phyloP scores from a whole-genome alignment of 2,329 filamentous ascomycete genomes.

The Beauveria sp. region DNA sequence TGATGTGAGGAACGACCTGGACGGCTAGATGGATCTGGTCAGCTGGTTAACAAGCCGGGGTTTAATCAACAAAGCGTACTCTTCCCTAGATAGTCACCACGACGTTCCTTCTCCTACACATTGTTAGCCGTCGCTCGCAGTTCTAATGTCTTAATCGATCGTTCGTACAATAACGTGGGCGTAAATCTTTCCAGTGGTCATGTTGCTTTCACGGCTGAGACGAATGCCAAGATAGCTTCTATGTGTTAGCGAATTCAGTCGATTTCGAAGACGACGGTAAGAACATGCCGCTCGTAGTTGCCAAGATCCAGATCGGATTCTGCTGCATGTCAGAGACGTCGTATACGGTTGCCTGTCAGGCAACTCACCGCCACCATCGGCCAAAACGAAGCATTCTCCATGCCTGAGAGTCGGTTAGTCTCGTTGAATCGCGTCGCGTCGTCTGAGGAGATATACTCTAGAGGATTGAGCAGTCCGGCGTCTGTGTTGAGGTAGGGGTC shows the following conservation, averaged over 20 bases:
- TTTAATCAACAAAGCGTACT: constrained; percentile 26
- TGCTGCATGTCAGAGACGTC: constrained; percentile 6
- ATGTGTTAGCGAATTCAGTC: background rate
- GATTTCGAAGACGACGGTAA: background rate
- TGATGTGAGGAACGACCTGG: constrained; percentile 70
- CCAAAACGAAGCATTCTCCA: constrained; percentile 82
- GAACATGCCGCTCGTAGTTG: constrained; percentile 29
- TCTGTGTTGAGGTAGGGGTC: constrained; percentile 41
- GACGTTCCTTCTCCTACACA: constrained; percentile 47
- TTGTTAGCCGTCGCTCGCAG: background rate
- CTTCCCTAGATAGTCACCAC: constrained; percentile 74
- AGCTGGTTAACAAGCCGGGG: background rate
- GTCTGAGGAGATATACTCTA: constrained; percentile 31
- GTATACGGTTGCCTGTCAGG: constrained; percentile 24
- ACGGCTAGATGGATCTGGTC: background rate
- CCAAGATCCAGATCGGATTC: constrained; percentile 47
- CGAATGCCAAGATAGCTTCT: constrained; percentile 56
- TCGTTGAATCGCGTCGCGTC: too few relatives aligned
- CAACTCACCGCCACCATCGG: constrained; percentile 55
- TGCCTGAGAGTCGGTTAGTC: constrained; percentile 42
- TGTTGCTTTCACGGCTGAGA: constrained; percentile 82
- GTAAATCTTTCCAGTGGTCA: constrained; percentile 93
- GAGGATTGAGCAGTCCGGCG: constrained; percentile 20
- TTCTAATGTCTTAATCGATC: background rate
- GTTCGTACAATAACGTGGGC: constrained; percentile 66